Evolutionary conservation across 169 alveolate genomes (phyloP).

Genomic region (Plasmodium malariae): DNA sequence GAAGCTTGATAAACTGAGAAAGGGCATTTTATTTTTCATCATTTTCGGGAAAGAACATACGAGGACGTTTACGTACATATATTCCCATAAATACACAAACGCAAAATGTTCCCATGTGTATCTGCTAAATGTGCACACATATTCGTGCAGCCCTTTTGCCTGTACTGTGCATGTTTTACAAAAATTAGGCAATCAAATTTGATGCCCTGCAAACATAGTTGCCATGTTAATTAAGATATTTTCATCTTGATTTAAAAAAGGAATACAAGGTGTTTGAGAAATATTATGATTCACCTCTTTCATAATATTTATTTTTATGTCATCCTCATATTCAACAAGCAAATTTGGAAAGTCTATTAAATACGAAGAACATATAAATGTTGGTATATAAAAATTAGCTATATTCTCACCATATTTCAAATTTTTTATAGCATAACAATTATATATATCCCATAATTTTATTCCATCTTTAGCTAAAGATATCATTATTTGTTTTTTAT

Average conservation of each 20-base stretch:
- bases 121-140: background rate
- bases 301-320: conserved; percentile 29
- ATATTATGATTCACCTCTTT: background rate
- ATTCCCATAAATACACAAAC: too few relatives aligned
- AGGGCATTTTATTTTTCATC: background rate
- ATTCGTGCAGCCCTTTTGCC: background rate
- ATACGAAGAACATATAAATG: conserved; percentile 20
- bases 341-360: conserved; percentile 55
- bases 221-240: conserved; percentile 60
- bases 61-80: background rate
- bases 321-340: conserved; percentile 61
- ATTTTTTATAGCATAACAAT: conserved; percentile 65
- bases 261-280: background rate
- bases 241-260: conserved; percentile 20
- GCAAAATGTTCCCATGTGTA: too few relatives aligned
- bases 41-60: background rate
- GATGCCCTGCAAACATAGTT: conserved; percentile 27
- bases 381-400: conserved; percentile 58
- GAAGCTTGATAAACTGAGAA: too few relatives aligned
- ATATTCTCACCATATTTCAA: conserved; percentile 75
- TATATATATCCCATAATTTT: conserved; percentile 69
- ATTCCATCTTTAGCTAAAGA: conserved; percentile 74
- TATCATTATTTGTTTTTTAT: conserved; percentile 57
- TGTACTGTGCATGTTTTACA: background rate
- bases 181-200: background rate